Evolutionary conservation across 495 filamentous ascomycete species (phyloP).

Genomic region (Clavariopsis aquatica): DNA sequence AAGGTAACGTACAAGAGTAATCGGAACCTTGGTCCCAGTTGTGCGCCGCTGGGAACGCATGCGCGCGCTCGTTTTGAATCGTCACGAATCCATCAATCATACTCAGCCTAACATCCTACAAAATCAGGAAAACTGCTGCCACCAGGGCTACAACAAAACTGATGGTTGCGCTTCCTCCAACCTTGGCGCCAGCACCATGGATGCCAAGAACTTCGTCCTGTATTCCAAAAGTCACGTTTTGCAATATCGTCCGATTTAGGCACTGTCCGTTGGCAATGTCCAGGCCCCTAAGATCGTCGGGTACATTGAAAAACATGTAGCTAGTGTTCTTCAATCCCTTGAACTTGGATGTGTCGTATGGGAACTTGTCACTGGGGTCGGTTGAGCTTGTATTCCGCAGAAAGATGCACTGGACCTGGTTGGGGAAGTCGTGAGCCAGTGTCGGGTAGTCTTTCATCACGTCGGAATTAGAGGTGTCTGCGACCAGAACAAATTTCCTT

Average conservation of each 20-base stretch:
- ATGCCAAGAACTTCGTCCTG: slow-evolving; percentile 60
- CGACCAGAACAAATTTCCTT: slow-evolving; percentile 73
- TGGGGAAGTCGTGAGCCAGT: slow-evolving; percentile 63
- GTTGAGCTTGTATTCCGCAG: slow-evolving; percentile 72
- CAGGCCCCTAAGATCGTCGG: slow-evolving; percentile 67
- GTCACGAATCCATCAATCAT: slow-evolving; percentile 4
- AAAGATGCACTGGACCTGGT: slow-evolving; percentile 75
- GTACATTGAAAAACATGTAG: slow-evolving; percentile 77
- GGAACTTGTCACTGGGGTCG: slow-evolving; percentile 62
- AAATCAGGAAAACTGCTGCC: slow-evolving; percentile 21
- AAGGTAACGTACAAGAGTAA: not conserved
- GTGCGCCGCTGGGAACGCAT: not conserved
- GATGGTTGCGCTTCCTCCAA: slow-evolving; percentile 11
- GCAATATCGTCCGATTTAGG: slow-evolving; percentile 60
- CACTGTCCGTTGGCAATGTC: slow-evolving; percentile 73
- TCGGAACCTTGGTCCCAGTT: not conserved
- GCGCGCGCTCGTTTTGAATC: not conserved
- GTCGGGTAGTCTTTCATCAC: slow-evolving; percentile 74
- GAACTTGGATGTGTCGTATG: slow-evolving; percentile 75
- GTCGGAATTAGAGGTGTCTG: slow-evolving; percentile 76
- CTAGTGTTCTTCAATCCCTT: slow-evolving; percentile 58
- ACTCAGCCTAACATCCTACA: not conserved
- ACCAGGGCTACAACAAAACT: slow-evolving; percentile 32
- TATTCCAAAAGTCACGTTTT: slow-evolving; percentile 68
- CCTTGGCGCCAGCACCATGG: slow-evolving; percentile 25